phyloP scores from a whole-genome alignment of 1,139 yeast species.

The Suhomyces chickasaworum region DNA sequence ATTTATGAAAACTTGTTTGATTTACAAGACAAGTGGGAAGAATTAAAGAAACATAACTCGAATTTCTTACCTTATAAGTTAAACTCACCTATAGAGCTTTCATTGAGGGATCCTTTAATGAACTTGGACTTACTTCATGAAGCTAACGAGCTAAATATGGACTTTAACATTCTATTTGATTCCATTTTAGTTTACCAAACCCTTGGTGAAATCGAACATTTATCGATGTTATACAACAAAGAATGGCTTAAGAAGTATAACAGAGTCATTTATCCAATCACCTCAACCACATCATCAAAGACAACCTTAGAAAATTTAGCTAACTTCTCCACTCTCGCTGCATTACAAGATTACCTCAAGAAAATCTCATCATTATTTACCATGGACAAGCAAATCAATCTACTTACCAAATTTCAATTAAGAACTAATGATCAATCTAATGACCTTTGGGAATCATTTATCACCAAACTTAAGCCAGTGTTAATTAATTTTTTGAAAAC shows the following conservation, averaged over 20 bases:
- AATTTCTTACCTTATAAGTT: slow-evolving; percentile 63
- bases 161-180: slow-evolving; percentile 74
- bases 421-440: slow-evolving; percentile 60
- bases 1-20: slow-evolving; percentile 56
- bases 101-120: slow-evolving; percentile 59
- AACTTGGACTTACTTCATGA: slow-evolving; percentile 51
- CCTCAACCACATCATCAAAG: slow-evolving; percentile 27
- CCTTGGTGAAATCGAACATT: slow-evolving; percentile 61
- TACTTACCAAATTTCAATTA: slow-evolving; percentile 56
- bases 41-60: slow-evolving; percentile 30
- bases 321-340: slow-evolving; percentile 25
- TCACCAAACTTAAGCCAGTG: slow-evolving; percentile 60
- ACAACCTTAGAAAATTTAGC: slow-evolving; percentile 19
- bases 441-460: slow-evolving; percentile 77
- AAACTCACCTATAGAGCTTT: slow-evolving; percentile 82
- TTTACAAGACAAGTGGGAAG: slow-evolving; percentile 62
- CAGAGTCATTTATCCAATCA: slow-evolving; percentile 67
- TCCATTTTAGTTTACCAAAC: slow-evolving; percentile 81
- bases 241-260: slow-evolving; percentile 78
- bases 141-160: slow-evolving; percentile 45
- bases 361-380: slow-evolving; percentile 77
- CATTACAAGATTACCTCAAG: slow-evolving; percentile 57
- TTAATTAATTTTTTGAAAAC: slow-evolving; percentile 39
- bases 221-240: slow-evolving; percentile 64
- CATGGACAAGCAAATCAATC: slow-evolving; percentile 67